These are phyloP conservation scores for Skeletonema menzelii DNA, from an alignment of 108 stramenopile genomes.

Conservation along the genomic window DNA sequence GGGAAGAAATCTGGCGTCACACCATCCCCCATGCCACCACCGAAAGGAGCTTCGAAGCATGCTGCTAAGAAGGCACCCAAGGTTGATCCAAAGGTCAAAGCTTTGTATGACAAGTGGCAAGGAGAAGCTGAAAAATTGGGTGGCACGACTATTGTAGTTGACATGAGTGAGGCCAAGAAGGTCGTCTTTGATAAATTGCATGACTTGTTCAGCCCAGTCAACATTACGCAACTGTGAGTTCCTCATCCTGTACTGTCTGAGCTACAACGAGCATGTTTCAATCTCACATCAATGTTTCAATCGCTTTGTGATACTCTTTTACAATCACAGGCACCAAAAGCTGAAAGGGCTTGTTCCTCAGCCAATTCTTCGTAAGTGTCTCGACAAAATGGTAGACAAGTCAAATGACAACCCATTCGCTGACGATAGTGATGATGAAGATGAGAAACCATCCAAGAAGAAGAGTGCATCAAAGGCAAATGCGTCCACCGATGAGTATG, in stretches of 20 bases:
- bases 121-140: conserved; percentile 66
- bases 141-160: conserved; percentile 67
- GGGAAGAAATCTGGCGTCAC: conserved; percentile 22
- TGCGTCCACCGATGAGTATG: conserved; percentile 40
- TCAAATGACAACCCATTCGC: conserved; percentile 46
- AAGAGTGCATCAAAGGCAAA: conserved; percentile 31
- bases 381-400: conserved; percentile 72
- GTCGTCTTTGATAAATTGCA: conserved; percentile 65
- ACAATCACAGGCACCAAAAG: conserved; percentile 28
- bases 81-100: background rate
- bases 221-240: conserved; percentile 74
- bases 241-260: conserved; percentile 17
- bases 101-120: conserved; percentile 69
- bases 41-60: conserved; percentile 15
- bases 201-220: conserved; percentile 77
- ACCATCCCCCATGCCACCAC: conserved; percentile 36
- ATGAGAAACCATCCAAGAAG: conserved; percentile 29
- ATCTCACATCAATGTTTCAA: background rate
- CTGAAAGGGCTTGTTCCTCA: conserved; percentile 68
- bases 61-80: background rate
- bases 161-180: conserved; percentile 77
- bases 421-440: conserved; percentile 63
- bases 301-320: background rate
- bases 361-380: conserved; percentile 58
- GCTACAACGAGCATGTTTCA: background rate